phyloP scores from a whole-genome alignment of 208 protist species.

The Trypanosoma grayi region DNA sequence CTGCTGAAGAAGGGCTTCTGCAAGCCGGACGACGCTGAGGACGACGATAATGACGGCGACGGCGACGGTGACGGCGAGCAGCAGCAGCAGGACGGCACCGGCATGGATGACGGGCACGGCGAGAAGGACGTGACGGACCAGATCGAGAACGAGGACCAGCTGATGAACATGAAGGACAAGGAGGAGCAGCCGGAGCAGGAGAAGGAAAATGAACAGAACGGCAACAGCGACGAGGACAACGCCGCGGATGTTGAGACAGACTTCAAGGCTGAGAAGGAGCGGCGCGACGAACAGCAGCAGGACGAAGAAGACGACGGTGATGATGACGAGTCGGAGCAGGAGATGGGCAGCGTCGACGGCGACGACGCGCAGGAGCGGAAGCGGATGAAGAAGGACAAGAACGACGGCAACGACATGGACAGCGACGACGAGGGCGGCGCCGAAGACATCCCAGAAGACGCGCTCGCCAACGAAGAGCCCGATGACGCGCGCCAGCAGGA shows the following conservation, averaged over 20 bases:
- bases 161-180: slow-evolving; percentile 91
- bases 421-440: slow-evolving; percentile 71
- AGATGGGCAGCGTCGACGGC: slow-evolving; percentile 87
- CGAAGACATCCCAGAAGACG: slow-evolving; percentile 84
- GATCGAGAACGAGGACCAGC: slow-evolving; percentile 97
- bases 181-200: slow-evolving; percentile 87
- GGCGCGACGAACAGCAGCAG: slow-evolving; percentile 68
- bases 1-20: slow-evolving; percentile 96
- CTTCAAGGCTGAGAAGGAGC: slow-evolving; percentile 80
- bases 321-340: slow-evolving; percentile 62
- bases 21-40: slow-evolving; percentile 81
- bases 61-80: slow-evolving; percentile 71
- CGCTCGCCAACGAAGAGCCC: slow-evolving; percentile 39
- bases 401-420: slow-evolving; percentile 68
- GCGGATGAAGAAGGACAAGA: slow-evolving; percentile 73
- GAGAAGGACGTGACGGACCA: slow-evolving; percentile 98
- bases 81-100: slow-evolving; percentile 90
- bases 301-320: slow-evolving; percentile 76
- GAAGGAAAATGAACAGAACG: slow-evolving; percentile 61
- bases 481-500: slow-evolving; percentile 34
- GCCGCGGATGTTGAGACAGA: slow-evolving; percentile 87
- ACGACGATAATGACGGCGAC: slow-evolving; percentile 59
- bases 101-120: slow-evolving; percentile 99
- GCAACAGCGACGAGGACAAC: slow-evolving; percentile 83
- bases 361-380: slow-evolving; percentile 86